Conservation (phyloP, 306 rosid genomes). For the Phaseolus lunatus region DNA sequence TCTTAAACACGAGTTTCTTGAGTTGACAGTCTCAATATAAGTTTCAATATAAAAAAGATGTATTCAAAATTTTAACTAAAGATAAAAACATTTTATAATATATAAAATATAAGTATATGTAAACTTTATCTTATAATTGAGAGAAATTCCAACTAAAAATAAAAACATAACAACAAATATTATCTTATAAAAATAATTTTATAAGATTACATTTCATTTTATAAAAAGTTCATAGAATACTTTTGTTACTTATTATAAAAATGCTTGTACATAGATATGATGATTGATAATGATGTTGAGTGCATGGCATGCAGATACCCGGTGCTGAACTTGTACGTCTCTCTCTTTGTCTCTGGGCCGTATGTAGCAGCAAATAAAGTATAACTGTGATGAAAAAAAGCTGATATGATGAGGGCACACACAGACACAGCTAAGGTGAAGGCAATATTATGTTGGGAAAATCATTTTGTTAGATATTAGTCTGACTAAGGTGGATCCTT, state of each 20-base stretch:
- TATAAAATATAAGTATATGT: no score
- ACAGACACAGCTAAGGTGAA: background rate
- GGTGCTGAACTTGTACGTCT: slow-evolving; percentile 19
- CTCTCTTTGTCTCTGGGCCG: background rate
- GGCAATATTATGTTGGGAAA: slow-evolving; percentile 19
- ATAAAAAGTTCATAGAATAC: no score
- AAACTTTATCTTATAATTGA: no score
- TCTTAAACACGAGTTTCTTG: no score
- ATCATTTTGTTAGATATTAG: slow-evolving; percentile 26
- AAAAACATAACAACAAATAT: no score
- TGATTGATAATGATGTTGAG: background rate
- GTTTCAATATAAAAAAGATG: no score
- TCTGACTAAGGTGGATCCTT: slow-evolving; percentile 17
- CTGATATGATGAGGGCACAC: slow-evolving; percentile 1
- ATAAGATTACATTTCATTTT: no score
- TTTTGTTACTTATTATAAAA: background rate
- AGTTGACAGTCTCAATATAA: no score
- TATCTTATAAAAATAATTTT: no score
- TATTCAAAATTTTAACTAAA: no score
- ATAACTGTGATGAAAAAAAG: slow-evolving; percentile 15
- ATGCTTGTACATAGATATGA: background rate
- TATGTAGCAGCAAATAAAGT: slow-evolving; percentile 17
- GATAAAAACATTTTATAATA: no score
- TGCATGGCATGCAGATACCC: slow-evolving; percentile 30
- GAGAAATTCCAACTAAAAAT: no score